A percentile compares a stretch with the other conserved stretches of the same genome.
phyloP scores from a whole-genome alignment of 2,329 filamentous ascomycete species.

The Tolypocladium tundrense region DNA sequence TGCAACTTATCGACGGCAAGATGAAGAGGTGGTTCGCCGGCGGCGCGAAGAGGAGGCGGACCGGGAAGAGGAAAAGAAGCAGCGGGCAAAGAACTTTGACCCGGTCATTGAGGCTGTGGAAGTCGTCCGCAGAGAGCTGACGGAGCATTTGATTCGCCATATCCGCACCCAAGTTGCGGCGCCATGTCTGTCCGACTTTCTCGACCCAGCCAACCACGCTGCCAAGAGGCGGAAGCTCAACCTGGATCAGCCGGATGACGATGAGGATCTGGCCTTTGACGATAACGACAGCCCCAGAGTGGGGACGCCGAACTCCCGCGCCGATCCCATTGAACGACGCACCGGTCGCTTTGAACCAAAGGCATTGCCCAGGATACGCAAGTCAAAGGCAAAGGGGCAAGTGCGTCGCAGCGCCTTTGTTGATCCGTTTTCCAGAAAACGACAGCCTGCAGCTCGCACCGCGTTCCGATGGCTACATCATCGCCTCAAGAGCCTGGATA shows the following conservation, averaged over 20 bases:
- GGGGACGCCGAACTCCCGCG: slow-evolving; percentile 55
- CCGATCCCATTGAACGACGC: slow-evolving; percentile 51
- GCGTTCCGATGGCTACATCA: slow-evolving; percentile 75
- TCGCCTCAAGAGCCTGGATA: slow-evolving; percentile 49
- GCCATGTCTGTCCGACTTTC: slow-evolving; percentile 66
- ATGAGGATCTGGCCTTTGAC: slow-evolving; percentile 37
- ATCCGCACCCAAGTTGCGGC: slow-evolving; percentile 81
- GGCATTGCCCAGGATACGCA: slow-evolving; percentile 65
- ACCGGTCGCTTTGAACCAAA: slow-evolving; percentile 46
- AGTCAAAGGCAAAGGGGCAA: slow-evolving; percentile 45
- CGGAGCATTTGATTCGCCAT: slow-evolving; percentile 78
- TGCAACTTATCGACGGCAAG: slow-evolving; percentile 31
- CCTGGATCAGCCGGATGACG: slow-evolving; percentile 57
- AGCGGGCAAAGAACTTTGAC: slow-evolving; percentile 79
- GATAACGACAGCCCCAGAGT: slow-evolving; percentile 52
- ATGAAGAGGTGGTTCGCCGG: slow-evolving; percentile 54
- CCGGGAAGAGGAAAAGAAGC: slow-evolving; percentile 79
- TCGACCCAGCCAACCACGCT: slow-evolving; percentile 72
- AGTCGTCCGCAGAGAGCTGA: slow-evolving; percentile 68
- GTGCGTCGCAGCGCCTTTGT: slow-evolving; percentile 53
- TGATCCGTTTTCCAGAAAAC: slow-evolving; percentile 56
- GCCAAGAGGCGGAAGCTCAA: slow-evolving; percentile 73
- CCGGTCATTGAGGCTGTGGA: slow-evolving; percentile 79
- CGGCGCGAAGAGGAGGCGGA: slow-evolving; percentile 71
- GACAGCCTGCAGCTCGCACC: slow-evolving; percentile 44